phyloP scores from a whole-genome alignment of 306 rosid species.

The Acacia acuminata region DNA sequence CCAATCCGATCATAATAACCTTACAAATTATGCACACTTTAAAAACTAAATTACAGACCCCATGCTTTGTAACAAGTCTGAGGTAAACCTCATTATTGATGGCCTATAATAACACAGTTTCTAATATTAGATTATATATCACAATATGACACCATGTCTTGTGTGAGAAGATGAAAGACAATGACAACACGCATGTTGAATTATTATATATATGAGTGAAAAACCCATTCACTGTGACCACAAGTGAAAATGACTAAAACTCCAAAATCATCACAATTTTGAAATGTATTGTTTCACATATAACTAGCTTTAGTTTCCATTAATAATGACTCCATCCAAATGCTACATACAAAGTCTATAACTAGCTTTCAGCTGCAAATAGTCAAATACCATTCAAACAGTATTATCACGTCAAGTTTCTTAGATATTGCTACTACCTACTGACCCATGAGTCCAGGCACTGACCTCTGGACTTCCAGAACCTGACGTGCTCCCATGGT shows the following conservation, averaged over 20 bases:
- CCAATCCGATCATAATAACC: too few relatives aligned
- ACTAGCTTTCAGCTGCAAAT: neutral
- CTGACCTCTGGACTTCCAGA: conserved; percentile 9
- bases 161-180: neutral
- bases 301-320: neutral
- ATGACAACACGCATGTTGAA: neutral
- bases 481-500: neutral
- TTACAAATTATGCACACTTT: neutral
- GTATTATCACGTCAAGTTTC: neutral
- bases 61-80: neutral
- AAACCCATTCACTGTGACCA: neutral
- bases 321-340: neutral
- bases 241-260: neutral
- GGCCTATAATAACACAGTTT: neutral
- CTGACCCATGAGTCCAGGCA: conserved; percentile 15
- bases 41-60: too few relatives aligned
- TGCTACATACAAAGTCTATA: neutral
- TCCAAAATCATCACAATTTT: neutral
- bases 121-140: neutral
- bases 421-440: neutral
- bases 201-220: too few relatives aligned
- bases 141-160: neutral
- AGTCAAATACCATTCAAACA: neutral
- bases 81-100: neutral
- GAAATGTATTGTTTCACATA: neutral